Evolutionary conservation across 352 stramenopile genomes (phyloP).

Genomic region (Globisporangium alternatum): DNA sequence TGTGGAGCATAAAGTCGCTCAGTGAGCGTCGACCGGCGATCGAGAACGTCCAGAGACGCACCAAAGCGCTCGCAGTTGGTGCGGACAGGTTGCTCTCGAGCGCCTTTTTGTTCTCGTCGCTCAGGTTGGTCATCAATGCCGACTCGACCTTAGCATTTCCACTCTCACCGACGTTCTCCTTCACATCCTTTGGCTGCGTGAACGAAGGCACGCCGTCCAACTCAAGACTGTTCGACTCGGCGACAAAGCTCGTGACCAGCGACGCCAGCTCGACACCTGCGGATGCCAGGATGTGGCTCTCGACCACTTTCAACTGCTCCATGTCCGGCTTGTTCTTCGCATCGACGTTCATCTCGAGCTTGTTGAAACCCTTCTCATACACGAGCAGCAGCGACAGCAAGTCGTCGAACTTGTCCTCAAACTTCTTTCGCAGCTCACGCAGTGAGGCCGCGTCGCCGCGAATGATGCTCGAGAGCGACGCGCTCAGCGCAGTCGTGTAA

Average conservation of each 20-base stretch:
- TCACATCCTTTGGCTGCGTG: neutral
- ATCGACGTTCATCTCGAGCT: conserved; percentile 60
- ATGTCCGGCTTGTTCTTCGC: conserved; percentile 34
- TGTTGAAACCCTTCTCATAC: conserved; percentile 68
- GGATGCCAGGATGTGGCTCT: conserved; percentile 53
- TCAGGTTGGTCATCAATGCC: conserved; percentile 33
- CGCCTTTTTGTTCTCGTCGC: conserved; percentile 59
- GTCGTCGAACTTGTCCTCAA: conserved; percentile 79
- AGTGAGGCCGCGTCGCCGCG: conserved; percentile 71
- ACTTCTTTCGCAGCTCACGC: conserved; percentile 64
- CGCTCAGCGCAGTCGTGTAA: conserved; percentile 46
- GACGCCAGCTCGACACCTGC: conserved; percentile 47
- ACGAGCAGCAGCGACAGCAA: conserved; percentile 41
- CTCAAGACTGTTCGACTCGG: conserved; percentile 56
- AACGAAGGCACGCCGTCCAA: conserved; percentile 49
- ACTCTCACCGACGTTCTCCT: conserved; percentile 1
- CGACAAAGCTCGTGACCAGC: conserved; percentile 65
- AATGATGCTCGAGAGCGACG: conserved; percentile 60
- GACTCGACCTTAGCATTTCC: neutral
- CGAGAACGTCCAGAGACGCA: conserved; percentile 69
- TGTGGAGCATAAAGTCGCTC: conserved; percentile 55
- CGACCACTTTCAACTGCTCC: conserved; percentile 49
- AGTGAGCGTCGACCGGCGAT: conserved; percentile 57
- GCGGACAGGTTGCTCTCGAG: conserved; percentile 55
- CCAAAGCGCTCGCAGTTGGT: conserved; percentile 46